Evolutionary conservation across 192 early-diverging fungal genomes (phyloP).

Genomic region (Diversispora epigaea): DNA sequence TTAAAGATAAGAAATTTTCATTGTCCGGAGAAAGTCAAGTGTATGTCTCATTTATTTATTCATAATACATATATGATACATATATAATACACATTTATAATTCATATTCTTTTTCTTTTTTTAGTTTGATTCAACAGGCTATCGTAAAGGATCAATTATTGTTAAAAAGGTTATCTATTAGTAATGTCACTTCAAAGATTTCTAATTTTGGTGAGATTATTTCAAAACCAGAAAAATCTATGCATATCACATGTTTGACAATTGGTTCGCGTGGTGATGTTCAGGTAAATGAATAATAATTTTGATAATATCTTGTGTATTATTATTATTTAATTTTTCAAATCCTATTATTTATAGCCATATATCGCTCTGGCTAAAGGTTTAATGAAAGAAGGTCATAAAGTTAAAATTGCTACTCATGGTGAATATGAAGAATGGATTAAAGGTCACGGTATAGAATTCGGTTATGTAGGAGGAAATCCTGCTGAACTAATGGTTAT

Average conservation of each 20-base stretch:
- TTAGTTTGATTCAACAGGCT: neutral
- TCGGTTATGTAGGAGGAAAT: slow-evolving; percentile 64
- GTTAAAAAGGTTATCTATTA: neutral
- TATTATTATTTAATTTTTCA: neutral
- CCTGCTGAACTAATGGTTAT: slow-evolving; percentile 59
- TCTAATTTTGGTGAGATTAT: slow-evolving; percentile 32
- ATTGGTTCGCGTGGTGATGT: slow-evolving; percentile 78
- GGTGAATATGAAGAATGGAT: slow-evolving; percentile 66
- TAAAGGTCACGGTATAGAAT: slow-evolving; percentile 65
- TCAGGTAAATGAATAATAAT: slow-evolving; percentile 52
- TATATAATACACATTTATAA: neutral
- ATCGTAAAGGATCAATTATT: slow-evolving; percentile 15
- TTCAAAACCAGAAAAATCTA: slow-evolving; percentile 42
- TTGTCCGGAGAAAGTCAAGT: neutral
- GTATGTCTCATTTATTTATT: neutral
- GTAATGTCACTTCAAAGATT: slow-evolving; percentile 18
- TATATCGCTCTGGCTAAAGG: slow-evolving; percentile 68
- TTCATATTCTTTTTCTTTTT: neutral
- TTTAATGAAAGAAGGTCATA: slow-evolving; percentile 61
- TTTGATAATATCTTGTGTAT: neutral
- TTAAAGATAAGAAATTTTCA: slow-evolving; percentile 19
- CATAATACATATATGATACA: neutral
- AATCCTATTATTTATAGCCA: neutral
- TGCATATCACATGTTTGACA: slow-evolving; percentile 67
- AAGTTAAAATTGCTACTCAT: slow-evolving; percentile 67